Evolutionary conservation across 108 stramenopile species (phyloP), one percentile per base, ranked within the genome.

Genomic region (Craspedostauros australis): DNA sequence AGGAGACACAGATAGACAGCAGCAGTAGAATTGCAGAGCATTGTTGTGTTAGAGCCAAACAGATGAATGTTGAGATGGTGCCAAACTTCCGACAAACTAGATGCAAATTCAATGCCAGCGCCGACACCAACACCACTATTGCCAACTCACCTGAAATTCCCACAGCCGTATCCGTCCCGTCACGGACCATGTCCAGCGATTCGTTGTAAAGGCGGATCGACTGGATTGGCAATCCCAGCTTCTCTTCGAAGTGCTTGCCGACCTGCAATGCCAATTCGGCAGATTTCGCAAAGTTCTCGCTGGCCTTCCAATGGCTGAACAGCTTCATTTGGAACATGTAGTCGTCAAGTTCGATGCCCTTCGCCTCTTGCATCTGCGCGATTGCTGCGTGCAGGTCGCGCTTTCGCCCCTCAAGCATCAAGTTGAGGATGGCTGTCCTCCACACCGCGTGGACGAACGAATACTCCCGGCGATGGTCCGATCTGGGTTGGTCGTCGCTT

Each of bases 361-460:
- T 46, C 30, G 28, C 50, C 40, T 87, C 85, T 39, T 82, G 56
- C 2, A 67, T 42, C 28, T 78, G 48, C 5, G 85, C 85, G 39
- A 80, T 68, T 33, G 66, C 37, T 32, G 59, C 48, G 46, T 86
- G 85, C 39, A 86, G 64, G 44, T 87, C 79, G 47, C 52, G 50
- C 28, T 75, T 68, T 40, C 73, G 64, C 37, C 55, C 73, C 9
- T 66, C 73, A 28, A 87, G 50, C 72, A 81, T 74, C 18, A 79
- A 33, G 28, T 46, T 65, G 36, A 82, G 62, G n/a, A 87, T 72
- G 36, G 52, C 68, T 21, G 48, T 69, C 30, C 75, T 68, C 85
- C 85, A 87, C 7, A 75, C 52, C 36, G 62, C 74, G 29, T 87
- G 80, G 6, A 55, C 54, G 40, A 87, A 87, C 39, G 50, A 31